A percentile compares a stretch with the other conserved stretches of the same genome.
These are phyloP conservation scores for Candida pseudoviswanathii DNA, from an alignment of 1,139 yeast species.

Conservation along the genomic window DNA sequence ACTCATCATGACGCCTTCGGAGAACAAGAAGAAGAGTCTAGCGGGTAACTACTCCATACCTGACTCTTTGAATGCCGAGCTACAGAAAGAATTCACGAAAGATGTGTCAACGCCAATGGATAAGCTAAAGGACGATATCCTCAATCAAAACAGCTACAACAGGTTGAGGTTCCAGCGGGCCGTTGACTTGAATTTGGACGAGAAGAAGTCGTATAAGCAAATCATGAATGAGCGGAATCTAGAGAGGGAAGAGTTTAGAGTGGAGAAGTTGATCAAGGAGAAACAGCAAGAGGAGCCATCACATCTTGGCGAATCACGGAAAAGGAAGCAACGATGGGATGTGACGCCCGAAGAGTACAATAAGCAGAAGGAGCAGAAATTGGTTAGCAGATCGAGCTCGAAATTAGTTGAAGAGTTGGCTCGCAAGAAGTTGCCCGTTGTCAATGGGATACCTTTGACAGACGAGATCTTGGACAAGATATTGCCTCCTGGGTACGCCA, in stretches of 20 bases:
- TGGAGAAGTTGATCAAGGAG: slow-evolving; percentile 20
- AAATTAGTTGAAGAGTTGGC: slow-evolving; percentile 11
- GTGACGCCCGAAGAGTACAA: slow-evolving; percentile 38
- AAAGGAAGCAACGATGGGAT: slow-evolving; percentile 38
- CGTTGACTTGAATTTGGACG: slow-evolving; percentile 26
- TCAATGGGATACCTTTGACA: slow-evolving; percentile 50
- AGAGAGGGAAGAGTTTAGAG: slow-evolving; percentile 33
- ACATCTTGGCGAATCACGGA: slow-evolving; percentile 15
- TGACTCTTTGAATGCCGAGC: slow-evolving; percentile 24
- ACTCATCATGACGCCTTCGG: neutral
- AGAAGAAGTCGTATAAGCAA: slow-evolving; percentile 33
- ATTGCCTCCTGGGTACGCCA: slow-evolving; percentile 57
- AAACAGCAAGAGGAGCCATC: slow-evolving; percentile 11
- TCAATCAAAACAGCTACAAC: slow-evolving; percentile 22
- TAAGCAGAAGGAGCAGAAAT: slow-evolving; percentile 10
- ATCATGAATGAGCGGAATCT: slow-evolving; percentile 37
- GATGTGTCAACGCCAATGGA: slow-evolving; percentile 24
- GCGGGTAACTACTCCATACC: slow-evolving; percentile 40
- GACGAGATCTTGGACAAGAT: slow-evolving; percentile 52
- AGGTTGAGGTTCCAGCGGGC: slow-evolving; percentile 25
- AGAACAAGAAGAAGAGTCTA: slow-evolving; percentile 19
- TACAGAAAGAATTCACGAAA: slow-evolving; percentile 25
- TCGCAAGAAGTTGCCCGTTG: slow-evolving; percentile 36
- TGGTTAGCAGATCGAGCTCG: neutral
- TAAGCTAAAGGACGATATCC: slow-evolving; percentile 22